phyloP scores from a whole-genome alignment of 1,139 yeast genomes.

The Diutina neorugosa region DNA sequence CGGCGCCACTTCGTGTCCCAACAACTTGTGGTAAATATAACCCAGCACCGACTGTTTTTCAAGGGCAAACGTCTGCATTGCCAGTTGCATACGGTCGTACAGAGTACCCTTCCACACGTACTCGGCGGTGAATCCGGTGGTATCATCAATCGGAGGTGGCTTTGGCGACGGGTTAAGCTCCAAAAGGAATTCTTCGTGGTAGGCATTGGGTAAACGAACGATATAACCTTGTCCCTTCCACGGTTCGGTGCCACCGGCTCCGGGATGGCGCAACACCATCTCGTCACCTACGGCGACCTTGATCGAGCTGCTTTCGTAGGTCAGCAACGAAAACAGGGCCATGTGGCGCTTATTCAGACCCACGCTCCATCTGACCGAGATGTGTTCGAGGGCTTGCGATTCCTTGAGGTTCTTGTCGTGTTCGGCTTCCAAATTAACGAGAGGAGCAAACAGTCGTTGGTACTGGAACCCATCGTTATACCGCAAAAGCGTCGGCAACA shows the following conservation, averaged over 20 bases:
- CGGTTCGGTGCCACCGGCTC: conserved; percentile 20
- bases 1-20: conserved; percentile 71
- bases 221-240: conserved; percentile 75
- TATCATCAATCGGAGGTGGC: conserved; percentile 42
- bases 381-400: conserved; percentile 65
- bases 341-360: conserved; percentile 38
- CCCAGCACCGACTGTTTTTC: conserved; percentile 64
- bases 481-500: conserved; percentile 62
- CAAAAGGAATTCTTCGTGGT: conserved; percentile 59
- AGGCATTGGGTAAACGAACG: conserved; percentile 56
- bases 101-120: conserved; percentile 86
- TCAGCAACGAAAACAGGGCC: conserved; percentile 41
- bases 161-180: conserved; percentile 38
- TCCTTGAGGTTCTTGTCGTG: conserved; percentile 67
- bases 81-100: conserved; percentile 74
- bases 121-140: conserved; percentile 69
- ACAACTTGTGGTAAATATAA: conserved; percentile 62
- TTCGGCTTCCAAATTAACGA: conserved; percentile 73
- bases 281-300: conserved; percentile 85
- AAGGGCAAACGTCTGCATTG: conserved; percentile 61
- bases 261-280: conserved; percentile 23
- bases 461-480: conserved; percentile 80
- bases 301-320: conserved; percentile 52
- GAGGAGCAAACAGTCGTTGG: conserved; percentile 76
- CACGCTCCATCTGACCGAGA: conserved; percentile 64